phyloP scores from a whole-genome alignment of 306 rosid genomes.

The Boehmeria nivea region DNA sequence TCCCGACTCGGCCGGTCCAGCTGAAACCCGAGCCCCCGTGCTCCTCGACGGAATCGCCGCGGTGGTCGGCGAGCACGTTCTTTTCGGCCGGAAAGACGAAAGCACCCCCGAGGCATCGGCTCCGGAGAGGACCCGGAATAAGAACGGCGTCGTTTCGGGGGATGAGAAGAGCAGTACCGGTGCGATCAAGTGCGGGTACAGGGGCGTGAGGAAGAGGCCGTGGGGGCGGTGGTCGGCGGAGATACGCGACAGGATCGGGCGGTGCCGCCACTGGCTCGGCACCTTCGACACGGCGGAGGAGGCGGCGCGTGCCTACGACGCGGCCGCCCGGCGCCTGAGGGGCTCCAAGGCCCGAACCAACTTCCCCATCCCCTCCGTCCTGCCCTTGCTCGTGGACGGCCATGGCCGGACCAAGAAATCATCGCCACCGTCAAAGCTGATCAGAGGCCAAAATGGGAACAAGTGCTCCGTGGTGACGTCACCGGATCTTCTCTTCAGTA shows the following conservation, averaged over 20 bases:
- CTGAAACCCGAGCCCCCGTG: slow-evolving; percentile 3
- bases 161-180: slow-evolving; percentile 1
- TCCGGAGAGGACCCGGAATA: too few species aligned
- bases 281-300: slow-evolving; percentile 92
- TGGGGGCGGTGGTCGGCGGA: slow-evolving; percentile 98
- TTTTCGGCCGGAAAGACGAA: slow-evolving; percentile 35
- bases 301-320: slow-evolving; percentile 91
- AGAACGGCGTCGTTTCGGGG: background rate
- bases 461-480: slow-evolving; percentile 62
- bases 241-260: slow-evolving; percentile 75
- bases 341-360: slow-evolving; percentile 79
- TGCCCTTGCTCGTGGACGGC: slow-evolving; percentile 28
- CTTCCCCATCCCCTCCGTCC: slow-evolving; percentile 53
- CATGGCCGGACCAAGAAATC: background rate
- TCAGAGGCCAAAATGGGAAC: background rate
- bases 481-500: slow-evolving; percentile 57
- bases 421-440: background rate
- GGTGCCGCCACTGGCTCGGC: slow-evolving; percentile 90
- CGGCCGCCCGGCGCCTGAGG: slow-evolving; percentile 79
- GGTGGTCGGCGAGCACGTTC: slow-evolving; percentile 62
- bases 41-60: slow-evolving; percentile 80
- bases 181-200: slow-evolving; percentile 36
- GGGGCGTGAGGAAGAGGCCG: slow-evolving; percentile 88
- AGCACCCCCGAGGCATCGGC: background rate
- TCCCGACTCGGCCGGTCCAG: background rate